phyloP scores from a whole-genome alignment of 306 rosid species.

The Cicer chorassanicum region DNA sequence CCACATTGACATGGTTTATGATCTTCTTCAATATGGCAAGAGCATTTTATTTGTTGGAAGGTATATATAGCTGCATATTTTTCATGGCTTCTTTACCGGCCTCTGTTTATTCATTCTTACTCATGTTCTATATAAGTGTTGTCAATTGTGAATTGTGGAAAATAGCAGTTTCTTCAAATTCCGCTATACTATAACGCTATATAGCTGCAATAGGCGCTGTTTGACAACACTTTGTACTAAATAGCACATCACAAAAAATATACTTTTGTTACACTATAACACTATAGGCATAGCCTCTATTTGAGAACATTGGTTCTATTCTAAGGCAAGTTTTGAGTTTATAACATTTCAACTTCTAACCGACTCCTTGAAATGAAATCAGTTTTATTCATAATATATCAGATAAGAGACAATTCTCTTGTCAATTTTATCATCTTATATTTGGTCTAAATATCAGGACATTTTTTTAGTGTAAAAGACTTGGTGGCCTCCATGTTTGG shows the following conservation, averaged over 20 bases:
- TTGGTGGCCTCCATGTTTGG: conserved; percentile 30
- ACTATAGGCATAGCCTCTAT: too few relatives aligned
- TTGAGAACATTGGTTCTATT: not conserved
- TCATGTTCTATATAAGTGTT: not conserved
- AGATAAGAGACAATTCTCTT: not conserved
- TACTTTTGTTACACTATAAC: too few relatives aligned
- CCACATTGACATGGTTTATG: conserved; percentile 67
- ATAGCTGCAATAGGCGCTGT: too few relatives aligned
- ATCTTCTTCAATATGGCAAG: conserved; percentile 72
- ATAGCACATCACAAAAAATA: too few relatives aligned
- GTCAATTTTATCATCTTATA: not conserved
- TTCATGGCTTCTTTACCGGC: not conserved
- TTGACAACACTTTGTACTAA: too few relatives aligned
- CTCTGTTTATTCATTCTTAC: conserved; percentile 6
- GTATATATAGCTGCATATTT: conserved; percentile 39
- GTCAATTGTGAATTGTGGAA: too few relatives aligned
- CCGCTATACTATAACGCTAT: too few relatives aligned
- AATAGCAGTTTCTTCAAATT: too few relatives aligned
- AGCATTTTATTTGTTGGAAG: conserved; percentile 77
- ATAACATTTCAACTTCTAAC: conserved; percentile 9
- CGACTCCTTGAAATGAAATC: not conserved
- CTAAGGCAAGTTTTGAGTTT: not conserved
- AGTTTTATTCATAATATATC: conserved; percentile 30
- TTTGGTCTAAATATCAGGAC: not conserved
- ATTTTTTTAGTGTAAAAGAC: conserved; percentile 9